Evolutionary conservation across 108 stramenopile species (phyloP), one percentile per base, ranked within the genome.

Genomic region (Cyclotella cryptica): DNA sequence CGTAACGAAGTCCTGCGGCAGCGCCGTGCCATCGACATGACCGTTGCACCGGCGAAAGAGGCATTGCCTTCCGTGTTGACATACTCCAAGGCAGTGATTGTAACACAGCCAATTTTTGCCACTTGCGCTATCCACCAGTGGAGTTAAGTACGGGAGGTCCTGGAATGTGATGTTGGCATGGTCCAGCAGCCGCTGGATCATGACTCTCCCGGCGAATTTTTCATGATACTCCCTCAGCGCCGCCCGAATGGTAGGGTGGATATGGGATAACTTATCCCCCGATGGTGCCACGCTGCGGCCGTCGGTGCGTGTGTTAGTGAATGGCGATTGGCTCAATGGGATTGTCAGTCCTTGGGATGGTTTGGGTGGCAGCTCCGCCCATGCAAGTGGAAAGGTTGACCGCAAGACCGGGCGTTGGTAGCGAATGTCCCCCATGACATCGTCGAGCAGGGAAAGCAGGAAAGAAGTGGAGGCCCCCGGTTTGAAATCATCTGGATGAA

Each of bases 81-180:
- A 55, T 12, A 55, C 55, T 24, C 55, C 55, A 1, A 55, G 55
- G 24, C 55, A 55, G 24, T 55, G 55, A 24, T 55, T 55, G 55
- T 55, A 55, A 21, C 55, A 55, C 55, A 55, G 24, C 11, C 22
- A 22, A 8, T 55, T 55, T 24, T 55, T 55, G 19, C 55, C 55
- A 21, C 15, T 49, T 9, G 3, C 6, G 15, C 47, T n/a, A 49
- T 49, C 47, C 2, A 49, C 47, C n/a, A 17, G 15, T 3, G 55
- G 22, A 55, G 21, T 12, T 2, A 35, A 6, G 6, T 24, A n/a
- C 1, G 55, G 55, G 11, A 55, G 22, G 19, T 55, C 24, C 55
- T 21, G n/a, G 55, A 55, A 26, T 2, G 19, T 26, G 11, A 24
- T 55, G 22, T 55, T 55, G 24, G 22, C n/a, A 5, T 22, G 24